phyloP scores from a whole-genome alignment of 2,329 filamentous ascomycete genomes.

The Paracamarosporium sp. region DNA sequence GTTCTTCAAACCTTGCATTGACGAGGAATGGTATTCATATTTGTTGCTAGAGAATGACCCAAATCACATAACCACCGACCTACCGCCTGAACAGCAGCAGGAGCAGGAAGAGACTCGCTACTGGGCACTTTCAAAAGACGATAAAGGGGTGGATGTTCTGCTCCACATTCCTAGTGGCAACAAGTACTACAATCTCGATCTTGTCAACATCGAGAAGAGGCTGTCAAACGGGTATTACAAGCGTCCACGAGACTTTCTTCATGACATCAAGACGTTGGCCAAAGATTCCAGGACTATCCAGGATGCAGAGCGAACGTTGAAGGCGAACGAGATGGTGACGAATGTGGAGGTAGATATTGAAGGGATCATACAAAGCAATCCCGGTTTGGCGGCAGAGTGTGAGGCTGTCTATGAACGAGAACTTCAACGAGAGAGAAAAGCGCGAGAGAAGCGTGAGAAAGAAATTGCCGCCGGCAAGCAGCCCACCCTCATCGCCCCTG shows the following conservation, averaged over 20 bases:
- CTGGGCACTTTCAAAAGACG: constrained; percentile 80
- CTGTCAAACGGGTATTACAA: constrained; percentile 96
- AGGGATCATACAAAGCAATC: constrained; percentile 71
- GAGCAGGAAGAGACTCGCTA: constrained; percentile 69
- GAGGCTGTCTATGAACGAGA: constrained; percentile 78
- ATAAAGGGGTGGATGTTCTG: constrained; percentile 77
- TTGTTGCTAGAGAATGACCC: constrained; percentile 85
- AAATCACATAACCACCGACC: constrained; percentile 65
- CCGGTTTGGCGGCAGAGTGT: constrained; percentile 73
- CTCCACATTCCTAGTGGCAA: constrained; percentile 77
- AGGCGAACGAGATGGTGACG: constrained; percentile 87
- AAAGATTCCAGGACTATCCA: constrained; percentile 83
- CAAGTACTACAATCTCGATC: constrained; percentile 94
- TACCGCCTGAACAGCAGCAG: constrained; percentile 61
- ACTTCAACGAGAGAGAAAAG: constrained; percentile 68
- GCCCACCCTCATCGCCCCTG: constrained; percentile 48
- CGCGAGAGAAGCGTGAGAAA: constrained; percentile 60
- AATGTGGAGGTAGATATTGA: constrained; percentile 95
- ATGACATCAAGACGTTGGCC: constrained; percentile 82
- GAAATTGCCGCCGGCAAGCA: constrained; percentile 47
- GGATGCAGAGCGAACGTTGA: constrained; percentile 83
- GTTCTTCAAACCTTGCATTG: constrained; percentile 79
- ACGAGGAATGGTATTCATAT: constrained; percentile 76
- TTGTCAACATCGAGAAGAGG: constrained; percentile 92
- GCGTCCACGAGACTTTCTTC: constrained; percentile 85